Evolutionary conservation across 495 filamentous ascomycete genomes (phyloP).

Genomic region (Chaetomium fimeti): DNA sequence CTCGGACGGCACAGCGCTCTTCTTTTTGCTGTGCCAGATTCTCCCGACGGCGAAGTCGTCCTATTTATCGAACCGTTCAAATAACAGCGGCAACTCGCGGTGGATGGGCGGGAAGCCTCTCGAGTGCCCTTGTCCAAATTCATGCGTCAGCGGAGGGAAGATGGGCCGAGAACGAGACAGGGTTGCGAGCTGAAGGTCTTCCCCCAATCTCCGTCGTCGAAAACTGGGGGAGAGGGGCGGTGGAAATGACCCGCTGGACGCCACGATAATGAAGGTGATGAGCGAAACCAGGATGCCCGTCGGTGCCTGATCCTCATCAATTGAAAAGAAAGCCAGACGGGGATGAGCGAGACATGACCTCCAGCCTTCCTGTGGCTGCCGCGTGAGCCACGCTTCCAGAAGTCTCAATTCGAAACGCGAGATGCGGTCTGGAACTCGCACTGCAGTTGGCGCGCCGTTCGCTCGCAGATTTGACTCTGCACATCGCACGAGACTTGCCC

Average conservation of each 20-base stretch:
- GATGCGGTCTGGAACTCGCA: background rate
- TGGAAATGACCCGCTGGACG: background rate
- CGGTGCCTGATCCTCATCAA: background rate
- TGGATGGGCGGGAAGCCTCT: background rate
- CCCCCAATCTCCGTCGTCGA: background rate
- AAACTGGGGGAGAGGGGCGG: background rate
- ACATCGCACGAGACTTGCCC: background rate
- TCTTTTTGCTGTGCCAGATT: background rate
- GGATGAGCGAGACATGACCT: background rate
- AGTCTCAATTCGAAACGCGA: background rate
- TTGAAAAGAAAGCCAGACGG: too few species aligned
- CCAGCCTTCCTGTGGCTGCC: background rate
- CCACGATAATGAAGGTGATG: background rate
- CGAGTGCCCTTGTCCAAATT: background rate
- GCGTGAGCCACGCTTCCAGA: background rate
- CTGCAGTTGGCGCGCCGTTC: background rate
- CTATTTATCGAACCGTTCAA: background rate
- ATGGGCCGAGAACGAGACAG: background rate
- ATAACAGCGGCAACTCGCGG: too few species aligned
- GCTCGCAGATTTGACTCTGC: background rate
- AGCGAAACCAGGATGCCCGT: background rate
- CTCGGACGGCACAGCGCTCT: background rate
- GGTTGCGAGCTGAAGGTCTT: background rate
- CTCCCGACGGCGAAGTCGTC: background rate
- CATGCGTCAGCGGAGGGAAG: slow-evolving; percentile 5